Conservation (phyloP, 768 basidiomycete species). For the Russula abietina region DNA sequence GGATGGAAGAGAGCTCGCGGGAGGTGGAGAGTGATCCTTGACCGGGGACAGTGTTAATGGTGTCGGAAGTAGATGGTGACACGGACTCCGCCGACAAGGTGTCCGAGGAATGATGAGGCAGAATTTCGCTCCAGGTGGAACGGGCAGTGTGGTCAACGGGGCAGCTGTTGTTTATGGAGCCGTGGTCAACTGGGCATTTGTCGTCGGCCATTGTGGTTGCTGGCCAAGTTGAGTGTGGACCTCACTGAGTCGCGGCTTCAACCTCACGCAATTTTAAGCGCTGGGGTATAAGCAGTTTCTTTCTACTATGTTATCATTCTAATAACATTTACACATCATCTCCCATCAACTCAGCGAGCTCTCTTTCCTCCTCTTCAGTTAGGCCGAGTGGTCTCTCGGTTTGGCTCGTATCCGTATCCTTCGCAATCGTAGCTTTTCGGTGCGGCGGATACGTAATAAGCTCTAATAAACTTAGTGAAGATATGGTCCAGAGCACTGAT, state of each 20-base stretch:
- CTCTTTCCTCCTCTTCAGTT: conserved; percentile 86
- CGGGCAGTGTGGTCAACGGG: conserved; percentile 35
- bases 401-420: background rate
- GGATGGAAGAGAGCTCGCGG: conserved; percentile 85
- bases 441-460: conserved; percentile 2
- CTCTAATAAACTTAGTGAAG: conserved; percentile 3
- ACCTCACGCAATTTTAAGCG: no score
- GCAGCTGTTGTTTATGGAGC: conserved; percentile 26
- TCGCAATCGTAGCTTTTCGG: background rate
- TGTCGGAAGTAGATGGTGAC: background rate
- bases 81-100: conserved; percentile 3
- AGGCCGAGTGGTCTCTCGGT: conserved; percentile 34
- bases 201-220: conserved; percentile 4
- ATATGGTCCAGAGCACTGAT: background rate
- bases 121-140: conserved; percentile 29
- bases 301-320: background rate
- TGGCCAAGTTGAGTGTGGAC: background rate
- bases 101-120: conserved; percentile 26
- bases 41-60: background rate
- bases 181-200: conserved; percentile 21
- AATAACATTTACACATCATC: conserved; percentile 22
- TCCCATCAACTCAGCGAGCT: conserved; percentile 75
- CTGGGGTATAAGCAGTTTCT: no score
- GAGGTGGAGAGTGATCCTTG: conserved; percentile 49
- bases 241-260: no score